Conservation (phyloP, 495 filamentous ascomycete species). For the Penicillium coprophilum region DNA sequence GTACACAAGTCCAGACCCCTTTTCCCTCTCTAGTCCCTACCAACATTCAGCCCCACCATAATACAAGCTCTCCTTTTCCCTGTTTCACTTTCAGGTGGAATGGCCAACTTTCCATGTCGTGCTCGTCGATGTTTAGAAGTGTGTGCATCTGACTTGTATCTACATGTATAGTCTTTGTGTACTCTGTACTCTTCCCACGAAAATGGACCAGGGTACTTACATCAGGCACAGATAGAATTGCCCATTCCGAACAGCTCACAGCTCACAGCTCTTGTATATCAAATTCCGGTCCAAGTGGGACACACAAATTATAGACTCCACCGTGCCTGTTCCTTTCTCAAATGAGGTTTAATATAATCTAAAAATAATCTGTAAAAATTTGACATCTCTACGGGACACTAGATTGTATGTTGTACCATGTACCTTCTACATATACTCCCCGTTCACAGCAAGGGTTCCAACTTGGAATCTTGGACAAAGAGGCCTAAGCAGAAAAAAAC, state of each 20-base stretch:
- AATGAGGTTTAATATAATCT: not conserved
- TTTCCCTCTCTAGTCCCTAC: not conserved
- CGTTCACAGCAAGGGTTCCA: too few relatives aligned
- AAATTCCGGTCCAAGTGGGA: slow-evolving; percentile 2
- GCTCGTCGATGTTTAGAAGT: not conserved
- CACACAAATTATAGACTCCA: slow-evolving; percentile 1
- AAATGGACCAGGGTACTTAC: not conserved
- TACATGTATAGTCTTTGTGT: not conserved
- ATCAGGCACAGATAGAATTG: too few relatives aligned
- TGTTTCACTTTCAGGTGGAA: not conserved
- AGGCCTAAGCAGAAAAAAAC: too few relatives aligned
- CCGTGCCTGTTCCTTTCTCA: not conserved
- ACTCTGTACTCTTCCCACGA: too few relatives aligned
- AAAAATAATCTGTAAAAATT: not conserved
- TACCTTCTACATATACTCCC: too few relatives aligned
- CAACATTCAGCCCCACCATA: not conserved
- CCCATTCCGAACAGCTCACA: too few relatives aligned
- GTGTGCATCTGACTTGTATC: not conserved
- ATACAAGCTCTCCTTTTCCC: slow-evolving; percentile 6
- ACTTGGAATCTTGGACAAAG: too few relatives aligned
- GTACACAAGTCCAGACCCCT: slow-evolving; percentile 7
- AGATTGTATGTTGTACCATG: too few relatives aligned
- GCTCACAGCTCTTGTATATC: too few relatives aligned
- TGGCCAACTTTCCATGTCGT: not conserved
- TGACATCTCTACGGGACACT: not conserved